These are phyloP conservation scores for Flaveria linearis DNA, from an alignment of 129 eudicot genomes.

Conservation along the genomic window DNA sequence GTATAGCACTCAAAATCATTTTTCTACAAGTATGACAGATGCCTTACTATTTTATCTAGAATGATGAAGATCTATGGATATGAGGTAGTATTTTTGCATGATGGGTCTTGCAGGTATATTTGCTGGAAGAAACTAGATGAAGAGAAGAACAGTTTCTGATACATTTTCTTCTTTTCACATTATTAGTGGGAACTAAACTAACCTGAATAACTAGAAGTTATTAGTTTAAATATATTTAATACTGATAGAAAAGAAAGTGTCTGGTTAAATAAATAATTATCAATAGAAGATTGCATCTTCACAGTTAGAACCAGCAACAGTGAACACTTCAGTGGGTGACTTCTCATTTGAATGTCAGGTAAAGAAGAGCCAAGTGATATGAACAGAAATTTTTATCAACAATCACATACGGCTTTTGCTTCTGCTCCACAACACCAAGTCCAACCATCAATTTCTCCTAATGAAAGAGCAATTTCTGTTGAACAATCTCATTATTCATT, in stretches of 20 bases:
- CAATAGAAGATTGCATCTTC: conserved; percentile 11
- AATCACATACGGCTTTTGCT: conserved; percentile 45
- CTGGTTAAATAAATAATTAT: conserved; percentile 1
- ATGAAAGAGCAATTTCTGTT: conserved; percentile 39
- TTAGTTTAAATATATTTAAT: conserved; percentile 2
- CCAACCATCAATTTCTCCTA: conserved; percentile 49
- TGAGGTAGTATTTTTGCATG: conserved; percentile 32
- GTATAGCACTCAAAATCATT: conserved; percentile 6
- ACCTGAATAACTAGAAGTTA: conserved; percentile 1
- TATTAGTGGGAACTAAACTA: conserved; percentile 13
- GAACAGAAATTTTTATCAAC: conserved; percentile 47
- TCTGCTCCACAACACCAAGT: conserved; percentile 52
- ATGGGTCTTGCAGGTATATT: conserved; percentile 29
- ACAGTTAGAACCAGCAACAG: conserved; percentile 2
- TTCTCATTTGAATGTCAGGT: conserved; percentile 54
- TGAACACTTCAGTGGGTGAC: conserved; percentile 38
- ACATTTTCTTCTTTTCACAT: conserved; percentile 13
- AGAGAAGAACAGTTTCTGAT: conserved; percentile 21
- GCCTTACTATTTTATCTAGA: conserved; percentile 1
- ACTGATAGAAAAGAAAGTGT: conserved; percentile 20
- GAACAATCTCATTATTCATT: conserved; percentile 58
- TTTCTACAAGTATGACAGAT: conserved; percentile 14
- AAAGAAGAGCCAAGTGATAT: conserved; percentile 55
- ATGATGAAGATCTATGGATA: conserved; percentile 17
- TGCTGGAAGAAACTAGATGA: conserved; percentile 32